phyloP scores from a whole-genome alignment of 148 eudicot genomes.

The Vaccinium myrtillus region DNA sequence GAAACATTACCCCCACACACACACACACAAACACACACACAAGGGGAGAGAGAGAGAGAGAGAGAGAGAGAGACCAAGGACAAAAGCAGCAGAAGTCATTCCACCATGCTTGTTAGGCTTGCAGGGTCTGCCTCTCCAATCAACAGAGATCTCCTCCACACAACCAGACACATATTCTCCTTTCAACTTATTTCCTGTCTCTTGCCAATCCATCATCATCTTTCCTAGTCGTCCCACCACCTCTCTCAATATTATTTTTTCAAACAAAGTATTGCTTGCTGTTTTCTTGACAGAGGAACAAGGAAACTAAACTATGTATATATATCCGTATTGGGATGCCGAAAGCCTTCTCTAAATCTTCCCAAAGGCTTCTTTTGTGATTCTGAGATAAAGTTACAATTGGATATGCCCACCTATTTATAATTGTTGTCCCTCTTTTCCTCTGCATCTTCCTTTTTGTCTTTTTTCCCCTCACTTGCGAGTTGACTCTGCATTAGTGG shows the following conservation, averaged over 20 bases:
- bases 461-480: not conserved
- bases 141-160: constrained; percentile 24
- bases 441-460: not conserved
- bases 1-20: not conserved
- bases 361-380: constrained; percentile 14
- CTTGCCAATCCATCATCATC: constrained; percentile 23
- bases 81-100: constrained; percentile 41
- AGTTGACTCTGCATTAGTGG: constrained; percentile 8
- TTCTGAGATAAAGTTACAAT: constrained; percentile 8
- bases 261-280: not conserved
- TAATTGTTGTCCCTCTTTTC: not conserved
- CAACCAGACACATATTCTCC: constrained; percentile 12
- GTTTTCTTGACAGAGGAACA: constrained; percentile 1
- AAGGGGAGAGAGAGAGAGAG: constrained; percentile 2
- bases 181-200: not conserved
- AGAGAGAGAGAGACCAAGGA: constrained; percentile 30
- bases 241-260: not conserved
- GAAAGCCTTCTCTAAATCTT: constrained; percentile 1
- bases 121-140: constrained; percentile 49
- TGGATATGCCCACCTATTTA: not conserved
- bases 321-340: not conserved
- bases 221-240: constrained; percentile 1
- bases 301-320: not conserved
- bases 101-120: constrained; percentile 44
- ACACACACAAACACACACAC: too few relatives aligned